Base-by-base conservation (phyloP, 139 green algal species). In the Gonium pectorale region DNA sequence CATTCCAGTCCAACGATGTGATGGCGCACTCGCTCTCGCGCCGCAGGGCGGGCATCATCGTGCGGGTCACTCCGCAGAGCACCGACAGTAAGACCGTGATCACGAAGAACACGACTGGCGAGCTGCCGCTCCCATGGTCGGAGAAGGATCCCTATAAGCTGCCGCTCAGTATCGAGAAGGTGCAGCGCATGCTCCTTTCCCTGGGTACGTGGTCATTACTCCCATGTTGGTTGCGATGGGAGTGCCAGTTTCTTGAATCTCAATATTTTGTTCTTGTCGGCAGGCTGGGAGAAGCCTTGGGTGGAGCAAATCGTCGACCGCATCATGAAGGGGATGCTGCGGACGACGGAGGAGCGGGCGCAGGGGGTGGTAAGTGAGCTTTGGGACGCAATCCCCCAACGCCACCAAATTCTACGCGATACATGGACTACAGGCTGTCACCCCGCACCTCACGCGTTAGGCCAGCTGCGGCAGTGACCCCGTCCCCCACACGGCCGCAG, bases 261-360 rank as follows among this genome's bases (percentile, higher is more conserved):
- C n/a, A n/a, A n/a, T n/a, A n/a, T n/a, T n/a, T n/a, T n/a, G n/a
- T n/a, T n/a, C n/a, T 31, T 38, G 21, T 54, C 27, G 22, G 27
- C 74, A 94, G 91, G 91, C 9, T 94, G 91, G 91, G 89, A 94
- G 69, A 94, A 94, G 86, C 86, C 89, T 0, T 94, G 91, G 91
- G 86, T 94, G 5, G 91, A 94, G 83, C 91, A 94, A 71, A 94
- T 94, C 46, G 67, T 92, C 22, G 91, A 94, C 87, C 87, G 91
- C 52, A 80, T 92, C 15, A 94, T 94, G 91, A 94, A 94, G 86
- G 88, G 88, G 29, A 92, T 88, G 83, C 87, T 94, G 70, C 79
- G 86, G 29, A 94, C 91, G 11, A 92, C 89, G 35, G 89, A 92
- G 89, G 91, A 92, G 87, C 83, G 91, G 51, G 49, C 87, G n/a